Percentiles rank a stretch among this genome's conserved stretches.
These are phyloP conservation scores for Yarrowia sp. DNA, from an alignment of 805 yeast species.

Conservation along the genomic window DNA sequence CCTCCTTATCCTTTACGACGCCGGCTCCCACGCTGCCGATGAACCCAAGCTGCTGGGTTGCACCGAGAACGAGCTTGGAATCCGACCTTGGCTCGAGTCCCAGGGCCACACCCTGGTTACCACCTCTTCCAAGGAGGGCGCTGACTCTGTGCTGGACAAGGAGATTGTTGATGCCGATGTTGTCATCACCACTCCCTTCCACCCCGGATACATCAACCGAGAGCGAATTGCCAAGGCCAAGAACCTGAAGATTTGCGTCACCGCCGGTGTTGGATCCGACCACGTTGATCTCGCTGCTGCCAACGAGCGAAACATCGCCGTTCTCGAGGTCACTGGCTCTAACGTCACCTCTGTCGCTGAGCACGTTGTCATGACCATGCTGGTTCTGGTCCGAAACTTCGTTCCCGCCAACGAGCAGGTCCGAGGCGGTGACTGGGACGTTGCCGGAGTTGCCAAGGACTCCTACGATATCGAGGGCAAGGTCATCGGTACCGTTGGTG, in stretches of 20 bases:
- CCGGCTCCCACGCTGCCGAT: slow-evolving; percentile 64
- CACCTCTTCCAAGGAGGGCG: slow-evolving; percentile 74
- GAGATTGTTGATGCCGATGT: slow-evolving; percentile 75
- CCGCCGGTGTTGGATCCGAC: slow-evolving; percentile 69
- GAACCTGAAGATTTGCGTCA: slow-evolving; percentile 55
- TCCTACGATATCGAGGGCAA: slow-evolving; percentile 55
- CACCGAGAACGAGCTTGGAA: slow-evolving; percentile 77
- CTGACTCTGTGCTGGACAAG: slow-evolving; percentile 63
- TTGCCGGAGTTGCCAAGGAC: slow-evolving; percentile 56
- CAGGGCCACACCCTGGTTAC: slow-evolving; percentile 72
- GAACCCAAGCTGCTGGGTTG: slow-evolving; percentile 71
- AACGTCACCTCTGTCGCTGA: slow-evolving; percentile 66
- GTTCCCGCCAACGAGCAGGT: slow-evolving; percentile 54
- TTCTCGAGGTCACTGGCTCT: slow-evolving; percentile 61
- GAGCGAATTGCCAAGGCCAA: slow-evolving; percentile 56
- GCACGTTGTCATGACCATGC: slow-evolving; percentile 58
- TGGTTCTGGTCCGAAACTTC: slow-evolving; percentile 61
- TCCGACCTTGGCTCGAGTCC: slow-evolving; percentile 65
- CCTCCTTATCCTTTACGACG: slow-evolving; percentile 65
- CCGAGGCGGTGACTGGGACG: slow-evolving; percentile 58
- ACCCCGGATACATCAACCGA: slow-evolving; percentile 75
- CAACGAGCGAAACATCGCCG: slow-evolving; percentile 54
- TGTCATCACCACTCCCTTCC: slow-evolving; percentile 83
- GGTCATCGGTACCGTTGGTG: slow-evolving; percentile 65
- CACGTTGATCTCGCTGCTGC: slow-evolving; percentile 56